Evolutionary conservation across 2,329 filamentous ascomycete genomes (phyloP), one percentile per base, ranked within the genome.

Genomic region (Chaetomiaceae sp.): DNA sequence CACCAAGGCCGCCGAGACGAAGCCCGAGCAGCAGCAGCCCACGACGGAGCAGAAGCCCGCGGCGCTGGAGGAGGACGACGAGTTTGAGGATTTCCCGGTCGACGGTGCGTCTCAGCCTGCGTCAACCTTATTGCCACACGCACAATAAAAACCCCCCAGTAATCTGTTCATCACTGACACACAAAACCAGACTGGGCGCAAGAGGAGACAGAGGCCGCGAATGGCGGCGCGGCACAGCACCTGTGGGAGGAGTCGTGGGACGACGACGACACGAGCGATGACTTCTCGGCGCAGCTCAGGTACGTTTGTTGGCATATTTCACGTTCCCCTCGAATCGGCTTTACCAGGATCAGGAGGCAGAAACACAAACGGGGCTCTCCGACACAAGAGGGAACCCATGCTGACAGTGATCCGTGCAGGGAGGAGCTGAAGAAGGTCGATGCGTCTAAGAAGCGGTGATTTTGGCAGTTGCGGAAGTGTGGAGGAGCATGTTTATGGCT

Each of bases 221-320:
- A 79, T 63, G 82, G 77, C 55, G 85, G 84, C 64, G 81, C 84
- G 54, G 77, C 75, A 58, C 73, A 79, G 68, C 91, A 97, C 73
- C 76, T 99, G 48, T 99, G 93, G 93, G 93, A 99, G 72, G 93
- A 99, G 78, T 96, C 90, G 77, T 99, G 93, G 93, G 93, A 99
- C 66, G 93, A 99, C 65, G 92, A 97, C 68, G 93, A 97, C 72
- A 93, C 89, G 59, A 93, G 81, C 63, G 93, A 99, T 67, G 93
- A 99, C 65, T 99, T 99, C 69, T 93, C 90, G 12, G 82, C 87
- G 64, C 92, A 97, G 75, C 74, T 99, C 65, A 95, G 89, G 92
- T 96, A 70, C 60, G 86, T 76, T 48, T 23, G 16, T 17, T 34
- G 37, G 6, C 31, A 40, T 2, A 33, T 10, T 14, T 4, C 30